Percentiles rank a stretch among this genome's conserved stretches.
phyloP scores from a whole-genome alignment of 768 basidiomycete genomes.

The Clitopilus hobsonii region DNA sequence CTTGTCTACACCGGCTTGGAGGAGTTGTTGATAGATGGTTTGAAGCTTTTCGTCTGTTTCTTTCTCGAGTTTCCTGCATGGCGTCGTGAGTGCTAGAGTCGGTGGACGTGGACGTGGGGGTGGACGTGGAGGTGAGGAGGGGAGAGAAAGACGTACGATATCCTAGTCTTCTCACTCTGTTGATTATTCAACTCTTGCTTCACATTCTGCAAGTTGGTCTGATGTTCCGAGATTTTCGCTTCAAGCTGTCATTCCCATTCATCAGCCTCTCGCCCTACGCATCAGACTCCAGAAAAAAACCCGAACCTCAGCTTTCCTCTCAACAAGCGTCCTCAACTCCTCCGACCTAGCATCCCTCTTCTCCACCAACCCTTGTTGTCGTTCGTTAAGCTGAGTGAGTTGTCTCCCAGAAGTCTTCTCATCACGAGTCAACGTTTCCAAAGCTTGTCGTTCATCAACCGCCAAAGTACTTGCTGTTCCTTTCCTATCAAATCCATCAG shows the following conservation, averaged over 20 bases:
- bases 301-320: conserved; percentile 57
- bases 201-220: conserved; percentile 45
- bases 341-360: conserved; percentile 52
- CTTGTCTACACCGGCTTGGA: conserved; percentile 87
- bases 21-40: conserved; percentile 74
- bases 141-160: conserved; percentile 49
- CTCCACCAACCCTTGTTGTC: conserved; percentile 58
- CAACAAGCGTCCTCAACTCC: conserved; percentile 44
- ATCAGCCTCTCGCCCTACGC: not conserved
- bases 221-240: not conserved
- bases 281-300: not conserved
- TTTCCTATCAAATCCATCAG: conserved; percentile 74
- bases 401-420: conserved; percentile 69
- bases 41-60: conserved; percentile 92
- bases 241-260: not conserved
- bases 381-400: conserved; percentile 62
- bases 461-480: conserved; percentile 73
- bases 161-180: conserved; percentile 75
- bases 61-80: conserved; percentile 74
- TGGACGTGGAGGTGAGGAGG: not conserved
- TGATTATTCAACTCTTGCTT: conserved; percentile 82
- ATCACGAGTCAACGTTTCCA: conserved; percentile 78
- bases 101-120: not conserved
- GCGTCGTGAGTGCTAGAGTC: not conserved
- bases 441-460: conserved; percentile 80